Percentiles rank a stretch among this genome's conserved stretches.
phyloP scores from a whole-genome alignment of 148 eudicot genomes.

The Chenopodium formosanum region DNA sequence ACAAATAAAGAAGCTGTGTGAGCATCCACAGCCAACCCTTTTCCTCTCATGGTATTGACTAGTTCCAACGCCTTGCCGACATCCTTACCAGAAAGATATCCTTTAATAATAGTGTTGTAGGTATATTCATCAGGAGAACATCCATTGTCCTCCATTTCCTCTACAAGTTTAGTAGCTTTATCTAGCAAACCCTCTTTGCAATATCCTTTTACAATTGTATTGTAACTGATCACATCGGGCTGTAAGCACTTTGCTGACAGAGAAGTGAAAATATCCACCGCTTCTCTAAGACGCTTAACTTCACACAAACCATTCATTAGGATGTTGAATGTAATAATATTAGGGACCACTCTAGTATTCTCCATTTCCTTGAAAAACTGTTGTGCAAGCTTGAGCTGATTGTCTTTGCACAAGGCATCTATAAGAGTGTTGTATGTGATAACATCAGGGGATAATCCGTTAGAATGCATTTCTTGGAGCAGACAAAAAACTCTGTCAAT shows the following conservation, averaged over 20 bases:
- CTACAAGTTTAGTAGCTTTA: conserved; percentile 8
- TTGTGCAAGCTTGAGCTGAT: neutral
- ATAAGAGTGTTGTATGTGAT: neutral
- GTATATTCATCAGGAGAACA: conserved; percentile 11
- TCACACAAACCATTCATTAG: conserved; percentile 7
- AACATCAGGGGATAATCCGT: neutral
- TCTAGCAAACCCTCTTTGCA: conserved; percentile 13
- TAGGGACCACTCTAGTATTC: neutral
- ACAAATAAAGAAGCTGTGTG: neutral
- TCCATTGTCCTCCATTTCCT: conserved; percentile 17
- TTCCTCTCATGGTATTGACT: neutral
- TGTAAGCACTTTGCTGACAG: neutral
- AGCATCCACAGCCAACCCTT: neutral
- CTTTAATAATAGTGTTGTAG: conserved; percentile 21
- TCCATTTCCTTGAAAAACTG: neutral
- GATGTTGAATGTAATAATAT: neutral
- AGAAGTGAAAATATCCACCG: neutral
- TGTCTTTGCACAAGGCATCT: neutral
- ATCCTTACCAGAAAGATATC: neutral
- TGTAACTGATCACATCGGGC: neutral
- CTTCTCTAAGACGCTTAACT: neutral
- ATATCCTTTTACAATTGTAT: conserved; percentile 14
- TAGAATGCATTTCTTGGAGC: neutral
- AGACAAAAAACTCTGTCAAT: conserved; percentile 5
- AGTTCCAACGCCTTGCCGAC: neutral